Base-by-base conservation (phyloP, 768 basidiomycete species). In the Pleurotus tuber-regium region DNA sequence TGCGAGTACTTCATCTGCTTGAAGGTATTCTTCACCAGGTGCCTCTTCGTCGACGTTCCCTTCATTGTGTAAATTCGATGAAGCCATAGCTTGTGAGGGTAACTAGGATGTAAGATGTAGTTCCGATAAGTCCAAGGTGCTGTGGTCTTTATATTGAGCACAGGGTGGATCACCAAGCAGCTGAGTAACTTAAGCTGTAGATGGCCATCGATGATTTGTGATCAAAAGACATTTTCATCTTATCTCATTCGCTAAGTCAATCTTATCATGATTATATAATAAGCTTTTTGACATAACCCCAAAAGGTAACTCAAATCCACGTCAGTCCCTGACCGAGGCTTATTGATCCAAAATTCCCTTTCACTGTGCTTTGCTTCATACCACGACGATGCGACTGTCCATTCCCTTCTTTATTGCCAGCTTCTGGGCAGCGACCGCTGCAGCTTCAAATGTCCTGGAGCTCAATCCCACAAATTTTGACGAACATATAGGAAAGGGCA, bases 361-460 rank as follows among this genome's bases (percentile, higher is more conserved):
- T 31, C 26, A 30, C 46, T n/a, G n/a, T 23, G 23, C 41, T 48
- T 46, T 35, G 19, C 54, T 61, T 59, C 65, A 39, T 59, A 61
- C 56, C 49, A 62, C 67, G 59, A 71, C 62, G 63, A 91, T 89
- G 89, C 78, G 70, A 66, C 66, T 86, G 52, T 74, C 77, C 23
- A 60, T 81, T 56, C 74, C 79, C 36, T 59, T 88, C 40, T 69
- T 88, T 57, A 70, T 79, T 18, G 71, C 80, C n/a, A 72, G 78
- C 18, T 61, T 87, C 8, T 60, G 84, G 56, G 77, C 53, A 19
- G 35, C 81, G 38, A 70, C 71, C 29, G 84, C 73, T 10, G 68
- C 71, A 52, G 88, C 89, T 38, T 93, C 89, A 7, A 92, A 93
- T 61, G 94, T 97, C 44, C 54, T 94, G 38, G 92, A 93, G 6